These are phyloP conservation scores for Debaryomyces sp. DNA, from an alignment of 1,139 yeast species.

Conservation along the genomic window DNA sequence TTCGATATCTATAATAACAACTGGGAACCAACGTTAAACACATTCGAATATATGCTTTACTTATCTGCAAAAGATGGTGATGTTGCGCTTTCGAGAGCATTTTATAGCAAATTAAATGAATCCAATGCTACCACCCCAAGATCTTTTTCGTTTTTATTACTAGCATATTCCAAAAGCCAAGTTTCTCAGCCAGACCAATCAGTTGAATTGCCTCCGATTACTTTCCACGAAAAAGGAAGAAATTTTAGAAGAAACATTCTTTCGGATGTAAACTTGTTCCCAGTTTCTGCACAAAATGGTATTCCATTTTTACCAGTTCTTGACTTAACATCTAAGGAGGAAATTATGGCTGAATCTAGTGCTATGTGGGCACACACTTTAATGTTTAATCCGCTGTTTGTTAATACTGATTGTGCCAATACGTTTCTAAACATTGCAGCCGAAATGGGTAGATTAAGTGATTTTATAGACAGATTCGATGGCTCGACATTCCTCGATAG, in stretches of 20 bases:
- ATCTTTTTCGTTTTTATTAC: conserved; percentile 55
- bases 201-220: conserved; percentile 38
- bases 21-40: conserved; percentile 50
- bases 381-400: conserved; percentile 40
- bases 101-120: conserved; percentile 58
- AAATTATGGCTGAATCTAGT: conserved; percentile 70
- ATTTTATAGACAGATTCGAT: conserved; percentile 55
- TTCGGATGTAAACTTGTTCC: conserved; percentile 16
- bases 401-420: conserved; percentile 47
- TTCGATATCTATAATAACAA: conserved; percentile 62
- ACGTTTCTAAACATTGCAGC: conserved; percentile 60
- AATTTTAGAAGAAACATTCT: conserved; percentile 50
- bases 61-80: conserved; percentile 83
- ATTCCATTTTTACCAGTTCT: conserved; percentile 73
- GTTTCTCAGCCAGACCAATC: conserved; percentile 11
- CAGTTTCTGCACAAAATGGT: conserved; percentile 25
- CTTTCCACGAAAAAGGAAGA: conserved; percentile 48
- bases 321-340: conserved; percentile 38
- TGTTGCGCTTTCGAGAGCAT: conserved; percentile 68
- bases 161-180: conserved; percentile 54
- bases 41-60: conserved; percentile 71
- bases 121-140: conserved; percentile 39
- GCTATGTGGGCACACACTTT: conserved; percentile 71
- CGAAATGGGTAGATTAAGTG: conserved; percentile 46
- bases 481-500: conserved; percentile 46